phyloP scores from a whole-genome alignment of 2,329 filamentous ascomycete genomes.

The Diaporthe ilicicola region DNA sequence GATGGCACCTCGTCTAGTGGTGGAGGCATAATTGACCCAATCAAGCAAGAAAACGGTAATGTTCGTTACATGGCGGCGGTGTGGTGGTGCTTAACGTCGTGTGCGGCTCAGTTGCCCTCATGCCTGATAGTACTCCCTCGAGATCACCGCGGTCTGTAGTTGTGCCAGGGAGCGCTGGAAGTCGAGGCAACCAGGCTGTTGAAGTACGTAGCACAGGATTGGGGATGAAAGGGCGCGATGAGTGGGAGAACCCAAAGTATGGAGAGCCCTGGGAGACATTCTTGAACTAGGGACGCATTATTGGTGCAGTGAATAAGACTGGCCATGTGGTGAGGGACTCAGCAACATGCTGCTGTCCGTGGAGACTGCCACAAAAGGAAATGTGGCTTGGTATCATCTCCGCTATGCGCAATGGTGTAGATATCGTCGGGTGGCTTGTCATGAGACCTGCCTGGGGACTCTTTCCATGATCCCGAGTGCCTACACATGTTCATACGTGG shows the following conservation, averaged over 20 bases:
- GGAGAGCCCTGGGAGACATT: background rate
- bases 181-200: background rate
- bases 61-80: background rate
- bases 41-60: background rate
- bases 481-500: background rate
- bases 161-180: background rate
- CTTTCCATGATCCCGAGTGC: background rate
- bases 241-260: background rate
- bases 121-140: no score
- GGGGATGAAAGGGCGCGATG: background rate
- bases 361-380: background rate
- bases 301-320: background rate
- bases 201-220: background rate
- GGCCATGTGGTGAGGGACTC: background rate
- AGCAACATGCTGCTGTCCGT: background rate
- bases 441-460: background rate
- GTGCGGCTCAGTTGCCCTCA: background rate
- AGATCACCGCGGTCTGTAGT: background rate
- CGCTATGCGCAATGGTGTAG: background rate
- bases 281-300: background rate
- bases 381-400: background rate
- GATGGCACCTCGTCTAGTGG: background rate
- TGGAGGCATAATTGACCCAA: background rate
- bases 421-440: no score
- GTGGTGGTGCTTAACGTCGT: background rate